These are phyloP conservation scores for Aegilops longissima DNA, from an alignment of 176 grass and related monocot genomes.

Conservation along the genomic window DNA sequence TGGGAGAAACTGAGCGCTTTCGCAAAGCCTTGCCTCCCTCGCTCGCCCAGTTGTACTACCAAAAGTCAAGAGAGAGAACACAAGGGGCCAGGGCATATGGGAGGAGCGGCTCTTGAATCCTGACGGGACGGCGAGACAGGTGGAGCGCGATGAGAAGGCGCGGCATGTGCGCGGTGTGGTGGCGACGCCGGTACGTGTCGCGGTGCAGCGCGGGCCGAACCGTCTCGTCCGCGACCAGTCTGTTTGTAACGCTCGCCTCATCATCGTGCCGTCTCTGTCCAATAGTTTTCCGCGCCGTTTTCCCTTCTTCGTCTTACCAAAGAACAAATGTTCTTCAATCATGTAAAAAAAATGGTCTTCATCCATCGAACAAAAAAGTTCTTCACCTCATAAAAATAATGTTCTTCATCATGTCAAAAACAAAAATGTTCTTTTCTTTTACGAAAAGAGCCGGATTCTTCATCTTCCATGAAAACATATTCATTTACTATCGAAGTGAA, in stretches of 20 bases:
- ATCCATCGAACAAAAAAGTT: no score
- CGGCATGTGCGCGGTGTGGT: constrained; percentile 24
- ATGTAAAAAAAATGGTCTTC: no score
- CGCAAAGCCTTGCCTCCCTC: constrained; percentile 12
- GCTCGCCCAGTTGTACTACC: constrained; percentile 1
- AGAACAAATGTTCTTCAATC: no score
- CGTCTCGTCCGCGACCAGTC: neutral
- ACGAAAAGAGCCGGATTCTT: no score
- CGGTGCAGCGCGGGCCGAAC: neutral
- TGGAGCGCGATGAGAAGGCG: constrained; percentile 31
- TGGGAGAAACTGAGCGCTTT: neutral
- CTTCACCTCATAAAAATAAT: no score
- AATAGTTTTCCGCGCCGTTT: neutral
- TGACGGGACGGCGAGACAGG: constrained; percentile 27
- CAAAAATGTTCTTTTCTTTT: no score
- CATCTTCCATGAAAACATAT: no score
- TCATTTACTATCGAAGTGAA: no score
- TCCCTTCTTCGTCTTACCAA: neutral
- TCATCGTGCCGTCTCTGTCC: neutral
- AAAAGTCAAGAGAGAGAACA: neutral
- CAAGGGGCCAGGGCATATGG: neutral
- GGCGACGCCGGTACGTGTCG: constrained; percentile 35
- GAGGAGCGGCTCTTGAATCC: neutral
- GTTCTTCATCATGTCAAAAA: no score
- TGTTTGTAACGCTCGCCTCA: neutral